phyloP scores from a whole-genome alignment of 2,329 filamentous ascomycete genomes.

The Sporothrix brunneoviolacea region DNA sequence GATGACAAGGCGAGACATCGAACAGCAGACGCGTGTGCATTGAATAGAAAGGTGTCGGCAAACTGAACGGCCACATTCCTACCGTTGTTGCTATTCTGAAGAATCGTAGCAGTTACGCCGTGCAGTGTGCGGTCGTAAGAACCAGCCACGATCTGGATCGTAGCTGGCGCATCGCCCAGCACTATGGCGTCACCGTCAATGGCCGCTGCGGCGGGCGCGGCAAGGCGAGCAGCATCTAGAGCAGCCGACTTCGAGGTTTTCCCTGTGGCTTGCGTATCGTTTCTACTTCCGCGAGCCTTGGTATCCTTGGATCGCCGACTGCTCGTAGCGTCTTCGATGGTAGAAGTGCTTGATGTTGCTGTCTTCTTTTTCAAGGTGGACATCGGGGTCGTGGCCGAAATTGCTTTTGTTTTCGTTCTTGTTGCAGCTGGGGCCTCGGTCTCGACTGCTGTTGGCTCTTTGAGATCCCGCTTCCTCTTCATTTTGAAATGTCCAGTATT shows the following conservation, averaged over 20 bases:
- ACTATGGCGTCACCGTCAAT: neutral
- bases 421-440: neutral
- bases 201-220: neutral
- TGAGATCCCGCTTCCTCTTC: constrained; percentile 17
- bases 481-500: too few relatives aligned
- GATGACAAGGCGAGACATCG: constrained; percentile 83
- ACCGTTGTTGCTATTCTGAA: constrained; percentile 14
- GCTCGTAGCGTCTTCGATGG: neutral
- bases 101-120: constrained; percentile 72
- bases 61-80: constrained; percentile 43
- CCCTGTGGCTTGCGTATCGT: neutral
- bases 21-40: constrained; percentile 84
- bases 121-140: constrained; percentile 93
- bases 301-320: neutral
- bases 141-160: constrained; percentile 84
- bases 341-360: neutral
- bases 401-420: constrained; percentile 5
- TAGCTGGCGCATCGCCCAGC: constrained; percentile 32
- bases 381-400: neutral
- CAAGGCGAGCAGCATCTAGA: neutral
- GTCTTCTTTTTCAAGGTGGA: constrained; percentile 10
- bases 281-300: neutral
- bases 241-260: neutral
- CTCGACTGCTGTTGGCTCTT: constrained; percentile 2
- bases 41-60: constrained; percentile 90